Conservation (phyloP, 805 yeast genomes). For the Blastobotrys attinorum region DNA sequence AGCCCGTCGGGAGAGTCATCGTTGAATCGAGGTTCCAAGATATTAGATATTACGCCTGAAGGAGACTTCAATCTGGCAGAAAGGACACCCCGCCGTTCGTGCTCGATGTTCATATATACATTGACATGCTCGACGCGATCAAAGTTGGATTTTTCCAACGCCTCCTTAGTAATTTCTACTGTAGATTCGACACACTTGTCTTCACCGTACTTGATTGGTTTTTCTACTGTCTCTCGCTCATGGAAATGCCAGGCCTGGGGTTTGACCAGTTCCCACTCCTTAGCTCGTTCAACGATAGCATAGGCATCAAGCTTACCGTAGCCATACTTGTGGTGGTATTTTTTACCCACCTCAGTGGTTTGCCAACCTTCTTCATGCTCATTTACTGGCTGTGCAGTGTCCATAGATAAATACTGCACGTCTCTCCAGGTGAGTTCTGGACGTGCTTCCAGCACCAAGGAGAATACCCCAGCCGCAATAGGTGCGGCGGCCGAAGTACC, state of each 20-base stretch:
- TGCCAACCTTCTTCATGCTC: slow-evolving; percentile 69
- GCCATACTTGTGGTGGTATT: slow-evolving; percentile 81
- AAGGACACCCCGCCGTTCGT: slow-evolving; percentile 62
- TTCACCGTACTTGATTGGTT: slow-evolving; percentile 12
- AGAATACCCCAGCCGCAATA: slow-evolving; percentile 90
- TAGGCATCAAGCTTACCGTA: slow-evolving; percentile 88
- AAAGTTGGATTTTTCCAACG: slow-evolving; percentile 49
- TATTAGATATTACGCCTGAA: slow-evolving; percentile 57
- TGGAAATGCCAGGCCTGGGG: slow-evolving; percentile 80
- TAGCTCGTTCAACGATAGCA: slow-evolving; percentile 61
- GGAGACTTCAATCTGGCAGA: slow-evolving; percentile 67
- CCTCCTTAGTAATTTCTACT: slow-evolving; percentile 36
- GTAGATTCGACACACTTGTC: slow-evolving; percentile 11
- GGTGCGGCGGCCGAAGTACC: slow-evolving; percentile 99
- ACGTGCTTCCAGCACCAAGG: slow-evolving; percentile 73
- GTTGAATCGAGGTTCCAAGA: slow-evolving; percentile 57
- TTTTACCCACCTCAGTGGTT: slow-evolving; percentile 53
- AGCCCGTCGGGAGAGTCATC: slow-evolving; percentile 59
- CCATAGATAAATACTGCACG: slow-evolving; percentile 73
- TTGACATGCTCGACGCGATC: slow-evolving; percentile 80
- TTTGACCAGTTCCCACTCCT: slow-evolving; percentile 73
- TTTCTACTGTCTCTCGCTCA: slow-evolving; percentile 33
- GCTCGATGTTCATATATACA: slow-evolving; percentile 62
- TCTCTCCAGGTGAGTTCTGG: slow-evolving; percentile 95
- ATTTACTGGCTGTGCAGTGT: slow-evolving; percentile 62